A percentile compares a stretch with the other conserved stretches of the same genome.
phyloP scores from a whole-genome alignment of 371 early-diverging fungal genomes.

The Fennellomyces sp. region DNA sequence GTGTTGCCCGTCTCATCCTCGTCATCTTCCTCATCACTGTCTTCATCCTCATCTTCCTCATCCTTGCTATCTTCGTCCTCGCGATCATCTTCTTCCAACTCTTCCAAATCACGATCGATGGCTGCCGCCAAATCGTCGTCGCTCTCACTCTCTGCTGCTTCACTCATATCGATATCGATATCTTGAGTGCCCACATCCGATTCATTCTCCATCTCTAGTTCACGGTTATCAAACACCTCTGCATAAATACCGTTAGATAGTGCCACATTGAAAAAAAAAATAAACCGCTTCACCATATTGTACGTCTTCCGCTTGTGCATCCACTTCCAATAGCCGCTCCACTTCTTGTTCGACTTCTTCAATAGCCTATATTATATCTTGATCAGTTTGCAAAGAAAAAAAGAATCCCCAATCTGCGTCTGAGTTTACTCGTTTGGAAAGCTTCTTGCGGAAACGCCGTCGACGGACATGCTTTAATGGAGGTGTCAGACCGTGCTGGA shows the following conservation, averaged over 20 bases:
- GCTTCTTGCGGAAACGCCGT: conserved; percentile 87
- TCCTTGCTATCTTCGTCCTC: conserved; percentile 42
- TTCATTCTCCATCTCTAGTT: conserved; percentile 42
- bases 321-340: conserved; percentile 82
- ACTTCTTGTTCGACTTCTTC: conserved; percentile 93
- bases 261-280: background rate
- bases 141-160: conserved; percentile 48
- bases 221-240: conserved; percentile 52
- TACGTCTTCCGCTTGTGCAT: conserved; percentile 81
- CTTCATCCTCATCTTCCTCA: conserved; percentile 46
- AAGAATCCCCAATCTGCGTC: background rate
- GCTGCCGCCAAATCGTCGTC: conserved; percentile 52
- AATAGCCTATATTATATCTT: conserved; percentile 71
- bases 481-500: conserved; percentile 91
- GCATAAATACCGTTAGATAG: background rate
- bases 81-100: conserved; percentile 48
- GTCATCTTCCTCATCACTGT: conserved; percentile 51
- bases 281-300: conserved; percentile 51
- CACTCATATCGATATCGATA: conserved; percentile 49
- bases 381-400: conserved; percentile 13
- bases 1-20: conserved; percentile 41
- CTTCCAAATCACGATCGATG: conserved; percentile 49
- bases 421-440: conserved; percentile 72
- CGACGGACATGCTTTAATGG: conserved; percentile 88
- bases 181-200: conserved; percentile 52